Base-by-base conservation (phyloP, 176 grass and related monocot species). In the Oryza meridionalis region DNA sequence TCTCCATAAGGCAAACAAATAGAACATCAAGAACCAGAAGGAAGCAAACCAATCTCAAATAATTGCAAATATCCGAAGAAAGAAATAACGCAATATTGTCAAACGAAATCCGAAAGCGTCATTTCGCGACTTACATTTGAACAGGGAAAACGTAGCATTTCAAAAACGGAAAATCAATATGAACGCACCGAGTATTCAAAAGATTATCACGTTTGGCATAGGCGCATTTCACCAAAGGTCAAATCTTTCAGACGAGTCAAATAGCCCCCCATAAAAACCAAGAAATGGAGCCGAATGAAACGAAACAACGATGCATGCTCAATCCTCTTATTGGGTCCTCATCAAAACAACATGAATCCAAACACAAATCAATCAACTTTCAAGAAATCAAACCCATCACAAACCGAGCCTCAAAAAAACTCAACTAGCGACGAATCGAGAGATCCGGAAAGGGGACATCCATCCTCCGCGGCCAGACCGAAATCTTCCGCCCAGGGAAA, bases 381-480 rank as follows among this genome's bases (percentile, higher is more conserved):
- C 24, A 13, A 44, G 33, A 44, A 70, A 69, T 84, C 4, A 44
- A 76, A 3, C 16, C 64, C 10, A 68, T 70, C 22, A 21, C 5
- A 12, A 12, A 70, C n/a, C 2, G 31, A 51, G 45, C 21, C n/a
- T 37, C 82, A 17, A 16, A 16, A 84, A 44, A 2, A 31, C 29
- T 19, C 73, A 47, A 14, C 47, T 17, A 70, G 46, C 21, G 38
- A 33, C 7, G 44, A 67, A 58, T 67, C 61, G 61, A 81, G 61
- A 81, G 77, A 75, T 86, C 77, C 43, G 53, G n/a, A 2, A 53
- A 31, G 29, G 22, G 55, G 33, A 63, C 77, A 35, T 12, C 46
- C 67, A 49, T 12, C 5, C 5, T 14, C 26, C n/a, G 67, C 35
- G 16, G n/a, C 70, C 21, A 46, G 42, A 84, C 25, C 63, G 1